phyloP scores from a whole-genome alignment of 106 monocot species.

The Alisma plantagoaquatica region DNA sequence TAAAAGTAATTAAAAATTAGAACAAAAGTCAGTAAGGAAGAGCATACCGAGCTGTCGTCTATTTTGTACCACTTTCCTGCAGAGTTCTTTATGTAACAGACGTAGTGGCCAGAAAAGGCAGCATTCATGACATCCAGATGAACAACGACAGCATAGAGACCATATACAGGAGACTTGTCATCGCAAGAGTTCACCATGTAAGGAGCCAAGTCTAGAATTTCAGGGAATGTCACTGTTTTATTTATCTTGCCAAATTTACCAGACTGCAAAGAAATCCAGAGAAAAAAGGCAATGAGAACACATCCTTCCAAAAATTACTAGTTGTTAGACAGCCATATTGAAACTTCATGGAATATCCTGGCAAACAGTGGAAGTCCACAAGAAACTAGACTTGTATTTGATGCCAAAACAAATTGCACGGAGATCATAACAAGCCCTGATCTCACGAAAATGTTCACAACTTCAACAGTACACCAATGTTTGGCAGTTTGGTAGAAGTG shows the following conservation, averaged over 20 bases:
- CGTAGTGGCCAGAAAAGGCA: constrained; percentile 88
- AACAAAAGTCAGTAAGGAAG: background rate
- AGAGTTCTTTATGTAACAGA: constrained; percentile 71
- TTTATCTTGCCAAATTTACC: constrained; percentile 92
- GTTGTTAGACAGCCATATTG: no score
- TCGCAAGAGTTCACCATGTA: constrained; percentile 49
- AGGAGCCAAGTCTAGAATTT: constrained; percentile 47
- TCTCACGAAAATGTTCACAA: no score
- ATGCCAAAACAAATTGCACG: no score
- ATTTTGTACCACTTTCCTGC: constrained; percentile 70
- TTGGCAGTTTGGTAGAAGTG: no score
- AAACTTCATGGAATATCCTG: no score
- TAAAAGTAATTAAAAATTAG: no score
- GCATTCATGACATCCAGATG: constrained; percentile 79
- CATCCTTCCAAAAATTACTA: no score
- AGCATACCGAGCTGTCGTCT: constrained; percentile 73
- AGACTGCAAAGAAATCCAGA: constrained; percentile 32
- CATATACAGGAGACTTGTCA: constrained; percentile 62
- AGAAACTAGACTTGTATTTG: no score
- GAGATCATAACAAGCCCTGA: no score
- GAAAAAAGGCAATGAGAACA: no score
- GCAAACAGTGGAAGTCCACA: no score
- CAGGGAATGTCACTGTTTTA: constrained; percentile 66
- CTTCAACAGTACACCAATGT: no score
- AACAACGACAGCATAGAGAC: constrained; percentile 86